Percentiles rank a stretch among this genome's conserved stretches.
Evolutionary conservation across 306 rosid genomes (phyloP).

Genomic region (Prunus kanzakura): DNA sequence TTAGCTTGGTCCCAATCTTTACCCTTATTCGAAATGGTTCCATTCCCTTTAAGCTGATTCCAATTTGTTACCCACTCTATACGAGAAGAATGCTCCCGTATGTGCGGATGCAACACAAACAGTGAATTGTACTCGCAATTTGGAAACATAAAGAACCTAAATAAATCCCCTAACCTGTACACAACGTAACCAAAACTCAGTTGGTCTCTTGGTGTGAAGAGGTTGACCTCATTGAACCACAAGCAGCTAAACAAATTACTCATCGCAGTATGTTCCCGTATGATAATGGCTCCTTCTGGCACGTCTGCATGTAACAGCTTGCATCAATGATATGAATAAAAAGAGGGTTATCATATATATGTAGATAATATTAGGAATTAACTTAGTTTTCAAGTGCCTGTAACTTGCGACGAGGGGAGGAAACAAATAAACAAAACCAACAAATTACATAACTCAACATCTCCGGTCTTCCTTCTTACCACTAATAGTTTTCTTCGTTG

Average conservation of each 20-base stretch:
- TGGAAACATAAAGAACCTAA: slow-evolving; percentile 83
- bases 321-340: slow-evolving; percentile 19
- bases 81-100: slow-evolving; percentile 96
- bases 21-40: slow-evolving; percentile 39
- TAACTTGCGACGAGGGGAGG: neutral
- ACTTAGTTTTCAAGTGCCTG: neutral
- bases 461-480: slow-evolving; percentile 51
- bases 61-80: slow-evolving; percentile 92
- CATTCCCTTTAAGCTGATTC: slow-evolving; percentile 57
- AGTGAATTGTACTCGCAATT: slow-evolving; percentile 94
- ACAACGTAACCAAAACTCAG: slow-evolving; percentile 93
- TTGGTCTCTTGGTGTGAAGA: slow-evolving; percentile 97
- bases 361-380: neutral
- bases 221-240: slow-evolving; percentile 98
- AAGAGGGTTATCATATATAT: neutral
- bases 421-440: slow-evolving; percentile 10
- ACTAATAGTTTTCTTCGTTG: slow-evolving; percentile 59
- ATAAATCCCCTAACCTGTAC: slow-evolving; percentile 65
- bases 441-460: slow-evolving; percentile 13
- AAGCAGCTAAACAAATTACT: slow-evolving; percentile 90
- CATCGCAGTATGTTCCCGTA: slow-evolving; percentile 76
- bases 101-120: slow-evolving; percentile 93
- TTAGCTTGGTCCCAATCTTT: slow-evolving; percentile 61
- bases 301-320: slow-evolving; percentile 63
- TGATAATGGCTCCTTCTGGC: slow-evolving; percentile 90